Evolutionary conservation across 2,329 filamentous ascomycete species (phyloP).

Genomic region (Pseudopithomyces chartarum): DNA sequence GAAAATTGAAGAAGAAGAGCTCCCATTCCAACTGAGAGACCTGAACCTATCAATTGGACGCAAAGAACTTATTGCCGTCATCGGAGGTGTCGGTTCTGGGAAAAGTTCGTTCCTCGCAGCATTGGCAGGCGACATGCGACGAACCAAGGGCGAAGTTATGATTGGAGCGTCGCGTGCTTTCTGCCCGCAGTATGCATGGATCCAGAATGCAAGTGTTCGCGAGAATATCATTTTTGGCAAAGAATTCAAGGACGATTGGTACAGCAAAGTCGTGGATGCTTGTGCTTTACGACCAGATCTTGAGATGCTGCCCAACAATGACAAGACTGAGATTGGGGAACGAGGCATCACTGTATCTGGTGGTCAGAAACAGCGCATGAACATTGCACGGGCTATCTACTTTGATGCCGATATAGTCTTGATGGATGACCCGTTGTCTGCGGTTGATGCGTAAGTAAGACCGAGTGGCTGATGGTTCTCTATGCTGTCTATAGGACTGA

Average conservation of each 20-base stretch:
- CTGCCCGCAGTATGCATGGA: slow-evolving; percentile 97
- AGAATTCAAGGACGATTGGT: slow-evolving; percentile 73
- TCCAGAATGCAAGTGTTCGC: slow-evolving; percentile 85
- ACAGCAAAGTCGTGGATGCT: slow-evolving; percentile 79
- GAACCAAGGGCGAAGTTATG: slow-evolving; percentile 73
- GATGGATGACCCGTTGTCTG: slow-evolving; percentile 68
- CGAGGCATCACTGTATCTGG: slow-evolving; percentile 94
- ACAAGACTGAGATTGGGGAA: slow-evolving; percentile 91
- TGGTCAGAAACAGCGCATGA: slow-evolving; percentile 92
- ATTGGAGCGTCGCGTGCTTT: slow-evolving; percentile 84
- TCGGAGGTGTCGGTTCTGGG: slow-evolving; percentile 85
- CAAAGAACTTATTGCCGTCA: slow-evolving; percentile 82
- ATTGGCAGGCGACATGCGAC: slow-evolving; percentile 91
- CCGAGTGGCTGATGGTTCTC: too few species aligned
- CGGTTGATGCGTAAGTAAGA: slow-evolving; percentile 36
- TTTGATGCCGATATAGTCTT: slow-evolving; percentile 67
- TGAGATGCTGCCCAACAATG: slow-evolving; percentile 89
- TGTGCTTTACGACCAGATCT: slow-evolving; percentile 86
- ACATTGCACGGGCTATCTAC: slow-evolving; percentile 82
- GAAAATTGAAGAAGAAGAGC: slow-evolving; percentile 50
- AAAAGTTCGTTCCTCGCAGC: slow-evolving; percentile 90
- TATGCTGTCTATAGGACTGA: too few species aligned
- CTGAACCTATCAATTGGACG: slow-evolving; percentile 71
- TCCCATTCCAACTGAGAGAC: slow-evolving; percentile 74
- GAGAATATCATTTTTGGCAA: slow-evolving; percentile 94